Conservation (phyloP, 2,329 filamentous ascomycete genomes). For the Hypoxylon sp. region DNA sequence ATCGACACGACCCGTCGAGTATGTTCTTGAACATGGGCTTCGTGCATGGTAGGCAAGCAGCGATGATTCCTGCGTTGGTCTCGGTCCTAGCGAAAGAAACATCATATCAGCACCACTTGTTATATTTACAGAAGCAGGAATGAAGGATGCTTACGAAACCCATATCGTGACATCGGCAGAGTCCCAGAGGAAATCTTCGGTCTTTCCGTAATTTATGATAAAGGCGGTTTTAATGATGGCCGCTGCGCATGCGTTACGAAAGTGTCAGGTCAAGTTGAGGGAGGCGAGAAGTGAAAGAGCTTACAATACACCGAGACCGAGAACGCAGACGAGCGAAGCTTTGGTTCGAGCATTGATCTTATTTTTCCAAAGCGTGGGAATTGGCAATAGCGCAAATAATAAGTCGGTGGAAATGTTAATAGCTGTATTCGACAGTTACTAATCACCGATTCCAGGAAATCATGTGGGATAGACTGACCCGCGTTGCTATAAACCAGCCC, state of each 20-base stretch:
- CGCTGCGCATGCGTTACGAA: constrained; percentile 47
- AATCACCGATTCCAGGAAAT: background rate
- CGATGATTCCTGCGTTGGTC: constrained; percentile 50
- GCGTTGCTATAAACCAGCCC: constrained; percentile 54
- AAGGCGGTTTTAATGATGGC: constrained; percentile 53
- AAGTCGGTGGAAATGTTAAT: constrained; percentile 50
- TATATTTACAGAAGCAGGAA: background rate
- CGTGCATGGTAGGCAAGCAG: constrained; percentile 48
- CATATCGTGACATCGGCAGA: constrained; percentile 57
- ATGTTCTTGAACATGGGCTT: constrained; percentile 48
- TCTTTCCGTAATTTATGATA: constrained; percentile 50
- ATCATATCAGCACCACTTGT: background rate
- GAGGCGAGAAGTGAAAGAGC: background rate
- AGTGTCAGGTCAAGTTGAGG: background rate
- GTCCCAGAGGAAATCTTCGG: constrained; percentile 55
- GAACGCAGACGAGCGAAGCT: constrained; percentile 50
- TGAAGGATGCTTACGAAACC: constrained; percentile 45
- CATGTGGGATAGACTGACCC: constrained; percentile 16
- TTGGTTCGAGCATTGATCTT: constrained; percentile 54
- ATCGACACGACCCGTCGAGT: constrained; percentile 45
- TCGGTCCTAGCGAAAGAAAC: constrained; percentile 37
- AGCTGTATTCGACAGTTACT: constrained; percentile 22
- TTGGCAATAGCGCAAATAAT: constrained; percentile 51
- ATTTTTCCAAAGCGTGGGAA: constrained; percentile 50
- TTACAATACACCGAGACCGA: constrained; percentile 54